Base-by-base conservation (phyloP, 345 rosid species). In the Cochlearia excelsa region DNA sequence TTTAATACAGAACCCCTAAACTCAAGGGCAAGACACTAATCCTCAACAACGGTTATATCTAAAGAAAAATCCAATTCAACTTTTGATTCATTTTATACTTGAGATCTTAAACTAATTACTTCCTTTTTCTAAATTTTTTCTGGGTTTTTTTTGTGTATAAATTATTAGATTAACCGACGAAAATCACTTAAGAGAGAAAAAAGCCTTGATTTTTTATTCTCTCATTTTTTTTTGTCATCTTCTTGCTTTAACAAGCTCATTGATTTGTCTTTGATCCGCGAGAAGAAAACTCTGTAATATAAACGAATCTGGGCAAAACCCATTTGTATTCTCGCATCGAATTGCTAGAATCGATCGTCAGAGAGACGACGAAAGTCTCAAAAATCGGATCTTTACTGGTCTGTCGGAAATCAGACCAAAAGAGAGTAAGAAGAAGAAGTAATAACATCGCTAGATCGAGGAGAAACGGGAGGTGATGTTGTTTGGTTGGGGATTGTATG, bases 401-500 rank as follows among this genome's bases (percentile, higher is more conserved):
- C 55, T 4, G 69, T 46, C 26, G 59, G 63, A 66, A 64, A 72
- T 83, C 55, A 73, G 78, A 30, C 80, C 74, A 57, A 63, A 51
- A 64, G 53, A 40, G 52, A 59, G 26, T 23, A 43, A 33, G 73
- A 58, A 4, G 9, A 35, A 16, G 59, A 46, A 62, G 35, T 51
- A 43, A 61, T 65, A 61, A 46, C 51, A 73, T 75, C n/a, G 45
- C 1, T 28, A 66, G 68, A 70, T 72, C 71, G 48, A 59, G 55
- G 63, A 23, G n/a, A 40, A 34, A 37, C 8, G 48, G 78, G 90
- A 75, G 85, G 95, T 85, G 84, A 86, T 92, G 98, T 81, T 84
- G 80, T 69, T 40, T 31, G 76, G 75, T 49, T 59, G 57, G 74
- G 63, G 69, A 71, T 70, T 77, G 75, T 74, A 77, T 77, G 74